These are phyloP conservation scores for Picea engelmannii DNA, from an alignment of 83 land plant genomes.

Conservation along the genomic window DNA sequence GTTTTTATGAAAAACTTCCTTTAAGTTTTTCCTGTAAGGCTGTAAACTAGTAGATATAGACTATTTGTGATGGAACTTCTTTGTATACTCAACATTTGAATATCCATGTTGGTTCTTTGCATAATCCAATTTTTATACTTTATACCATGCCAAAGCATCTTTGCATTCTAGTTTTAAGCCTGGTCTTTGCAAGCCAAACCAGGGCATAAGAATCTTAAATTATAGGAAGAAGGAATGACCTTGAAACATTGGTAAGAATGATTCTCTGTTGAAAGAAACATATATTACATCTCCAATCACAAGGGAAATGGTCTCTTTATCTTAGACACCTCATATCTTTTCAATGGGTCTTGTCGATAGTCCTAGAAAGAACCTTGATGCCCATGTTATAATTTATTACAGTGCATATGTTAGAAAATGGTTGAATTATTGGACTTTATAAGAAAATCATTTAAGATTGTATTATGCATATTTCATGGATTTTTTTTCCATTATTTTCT, in stretches of 20 bases:
- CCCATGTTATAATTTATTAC: constrained; percentile 46
- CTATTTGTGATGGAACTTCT: too few relatives aligned
- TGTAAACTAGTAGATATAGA: too few relatives aligned
- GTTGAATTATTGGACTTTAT: constrained; percentile 61
- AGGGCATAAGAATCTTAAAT: background rate
- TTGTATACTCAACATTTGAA: too few relatives aligned
- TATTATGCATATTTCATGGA: too few relatives aligned
- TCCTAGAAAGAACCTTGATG: constrained; percentile 33
- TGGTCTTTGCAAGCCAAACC: background rate
- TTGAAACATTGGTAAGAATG: background rate
- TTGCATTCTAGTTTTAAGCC: background rate
- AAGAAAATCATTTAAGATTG: too few relatives aligned
- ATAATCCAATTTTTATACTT: background rate
- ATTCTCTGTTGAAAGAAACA: background rate
- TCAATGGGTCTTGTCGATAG: constrained; percentile 51
- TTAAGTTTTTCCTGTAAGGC: too few relatives aligned
- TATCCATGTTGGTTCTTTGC: too few relatives aligned
- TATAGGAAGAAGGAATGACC: background rate
- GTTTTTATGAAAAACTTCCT: too few relatives aligned
- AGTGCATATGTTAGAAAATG: constrained; percentile 69
- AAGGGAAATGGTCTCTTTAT: too few relatives aligned
- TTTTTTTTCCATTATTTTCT: too few relatives aligned
- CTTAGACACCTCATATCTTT: too few relatives aligned
- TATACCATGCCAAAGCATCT: background rate
- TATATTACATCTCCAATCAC: too few relatives aligned